Percentiles rank a stretch among this genome's conserved stretches.
These are phyloP conservation scores for Rhodosporidiobolus sp. DNA, from an alignment of 768 basidiomycete species.

Conservation along the genomic window DNA sequence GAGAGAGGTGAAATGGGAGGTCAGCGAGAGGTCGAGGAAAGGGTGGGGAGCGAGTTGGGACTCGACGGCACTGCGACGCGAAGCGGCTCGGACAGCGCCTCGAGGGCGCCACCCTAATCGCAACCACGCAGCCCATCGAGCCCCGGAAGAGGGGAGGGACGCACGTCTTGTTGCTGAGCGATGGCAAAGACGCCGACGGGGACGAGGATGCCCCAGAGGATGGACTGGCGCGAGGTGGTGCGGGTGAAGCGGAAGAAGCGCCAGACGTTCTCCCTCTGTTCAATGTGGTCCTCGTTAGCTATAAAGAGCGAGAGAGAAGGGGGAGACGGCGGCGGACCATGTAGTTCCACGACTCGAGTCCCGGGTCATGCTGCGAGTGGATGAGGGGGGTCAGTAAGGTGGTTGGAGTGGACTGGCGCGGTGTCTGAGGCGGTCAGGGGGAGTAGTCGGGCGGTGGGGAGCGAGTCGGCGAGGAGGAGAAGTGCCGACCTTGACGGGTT, in stretches of 20 bases:
- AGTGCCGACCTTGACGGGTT: constrained; percentile 36
- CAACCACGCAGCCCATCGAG: too few relatives aligned
- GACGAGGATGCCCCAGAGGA: constrained; percentile 46
- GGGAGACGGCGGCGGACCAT: constrained; percentile 45
- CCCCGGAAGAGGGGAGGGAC: background rate
- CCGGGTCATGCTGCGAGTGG: constrained; percentile 48
- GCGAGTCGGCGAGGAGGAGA: background rate
- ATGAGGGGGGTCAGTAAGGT: background rate
- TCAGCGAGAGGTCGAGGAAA: background rate
- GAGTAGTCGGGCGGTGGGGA: background rate
- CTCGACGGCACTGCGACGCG: too few relatives aligned
- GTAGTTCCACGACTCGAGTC: constrained; percentile 49
- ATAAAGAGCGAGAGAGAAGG: background rate
- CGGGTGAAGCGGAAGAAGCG: constrained; percentile 49
- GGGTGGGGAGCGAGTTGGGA: too few relatives aligned
- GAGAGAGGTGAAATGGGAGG: background rate
- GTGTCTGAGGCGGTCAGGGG: background rate
- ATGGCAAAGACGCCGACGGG: constrained; percentile 44
- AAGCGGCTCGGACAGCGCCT: too few relatives aligned
- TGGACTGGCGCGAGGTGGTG: constrained; percentile 44
- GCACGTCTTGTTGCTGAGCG: constrained; percentile 34
- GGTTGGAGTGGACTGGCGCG: background rate
- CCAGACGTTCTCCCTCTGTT: constrained; percentile 50
- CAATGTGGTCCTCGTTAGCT: background rate
- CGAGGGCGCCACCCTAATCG: too few relatives aligned